These are phyloP conservation scores for Boletus reticuloceps DNA, from an alignment of 768 basidiomycete species.

Conservation along the genomic window DNA sequence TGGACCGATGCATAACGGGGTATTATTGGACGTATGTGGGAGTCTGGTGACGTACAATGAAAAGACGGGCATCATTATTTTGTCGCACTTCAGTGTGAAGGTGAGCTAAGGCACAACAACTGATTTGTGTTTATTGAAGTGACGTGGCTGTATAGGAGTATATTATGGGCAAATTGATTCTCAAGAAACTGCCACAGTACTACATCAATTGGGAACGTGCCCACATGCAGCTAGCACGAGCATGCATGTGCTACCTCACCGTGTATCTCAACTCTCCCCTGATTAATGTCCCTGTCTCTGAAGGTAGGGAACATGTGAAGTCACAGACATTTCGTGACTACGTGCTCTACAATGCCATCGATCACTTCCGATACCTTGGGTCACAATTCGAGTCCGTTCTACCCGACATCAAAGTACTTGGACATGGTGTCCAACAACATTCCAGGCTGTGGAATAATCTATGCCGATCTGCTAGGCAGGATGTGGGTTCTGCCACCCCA, in stretches of 20 bases:
- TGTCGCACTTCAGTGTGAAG: constrained; percentile 1
- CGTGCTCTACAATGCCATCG: background rate
- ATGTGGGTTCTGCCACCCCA: too few relatives aligned
- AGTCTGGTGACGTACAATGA: background rate
- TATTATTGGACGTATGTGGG: background rate
- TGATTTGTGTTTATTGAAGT: too few relatives aligned
- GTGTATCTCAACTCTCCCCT: background rate
- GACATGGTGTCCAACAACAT: background rate
- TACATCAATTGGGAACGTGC: background rate
- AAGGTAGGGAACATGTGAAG: too few relatives aligned
- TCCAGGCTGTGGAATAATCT: background rate
- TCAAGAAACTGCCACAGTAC: background rate
- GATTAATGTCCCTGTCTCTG: too few relatives aligned
- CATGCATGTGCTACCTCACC: background rate
- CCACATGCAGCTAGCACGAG: background rate
- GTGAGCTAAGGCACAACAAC: background rate
- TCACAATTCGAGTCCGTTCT: background rate
- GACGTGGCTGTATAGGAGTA: background rate
- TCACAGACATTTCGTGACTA: background rate
- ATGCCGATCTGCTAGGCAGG: background rate
- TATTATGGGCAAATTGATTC: background rate
- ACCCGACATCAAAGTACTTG: background rate
- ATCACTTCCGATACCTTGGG: background rate
- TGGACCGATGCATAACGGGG: background rate
- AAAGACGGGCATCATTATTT: background rate